Conservation (phyloP, 1,284 basidiomycete species). For the Phenoliferia sp. region DNA sequence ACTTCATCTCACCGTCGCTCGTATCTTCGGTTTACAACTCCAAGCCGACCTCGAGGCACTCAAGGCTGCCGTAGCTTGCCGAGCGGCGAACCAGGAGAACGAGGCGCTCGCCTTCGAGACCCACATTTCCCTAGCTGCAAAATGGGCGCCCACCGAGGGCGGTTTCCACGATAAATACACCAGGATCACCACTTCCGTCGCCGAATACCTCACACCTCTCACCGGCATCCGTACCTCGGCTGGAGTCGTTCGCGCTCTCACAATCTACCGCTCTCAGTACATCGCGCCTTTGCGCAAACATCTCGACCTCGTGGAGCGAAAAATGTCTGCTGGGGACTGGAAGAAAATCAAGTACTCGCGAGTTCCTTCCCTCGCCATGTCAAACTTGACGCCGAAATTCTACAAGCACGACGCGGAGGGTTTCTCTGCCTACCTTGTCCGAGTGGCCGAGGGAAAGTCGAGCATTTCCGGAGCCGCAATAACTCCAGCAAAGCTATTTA, state of each 20-base stretch:
- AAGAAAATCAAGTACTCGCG: slow-evolving; percentile 40
- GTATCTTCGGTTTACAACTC: slow-evolving; percentile 56
- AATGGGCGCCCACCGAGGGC: slow-evolving; percentile 63
- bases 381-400: slow-evolving; percentile 53
- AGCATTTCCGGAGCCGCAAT: slow-evolving; percentile 59
- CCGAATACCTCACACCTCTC: slow-evolving; percentile 48
- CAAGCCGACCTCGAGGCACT: slow-evolving; percentile 49
- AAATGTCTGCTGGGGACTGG: slow-evolving; percentile 55
- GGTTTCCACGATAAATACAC: slow-evolving; percentile 58
- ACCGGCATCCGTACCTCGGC: slow-evolving; percentile 38
- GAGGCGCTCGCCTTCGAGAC: slow-evolving; percentile 43
- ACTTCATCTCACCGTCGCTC: slow-evolving; percentile 58
- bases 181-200: slow-evolving; percentile 60
- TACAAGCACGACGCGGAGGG: slow-evolving; percentile 55
- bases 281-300: slow-evolving; percentile 54
- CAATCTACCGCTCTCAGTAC: slow-evolving; percentile 44
- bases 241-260: slow-evolving; percentile 37
- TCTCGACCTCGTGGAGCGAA: slow-evolving; percentile 52
- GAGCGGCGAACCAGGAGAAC: slow-evolving; percentile 41
- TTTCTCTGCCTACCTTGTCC: slow-evolving; percentile 54
- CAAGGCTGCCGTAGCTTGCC: slow-evolving; percentile 21
- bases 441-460: slow-evolving; percentile 54
- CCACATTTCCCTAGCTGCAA: slow-evolving; percentile 55
- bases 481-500: slow-evolving; percentile 55
- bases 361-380: slow-evolving; percentile 60